Base-by-base conservation (phyloP, 140 eudicot species). In the Bidens hawaiensis region DNA sequence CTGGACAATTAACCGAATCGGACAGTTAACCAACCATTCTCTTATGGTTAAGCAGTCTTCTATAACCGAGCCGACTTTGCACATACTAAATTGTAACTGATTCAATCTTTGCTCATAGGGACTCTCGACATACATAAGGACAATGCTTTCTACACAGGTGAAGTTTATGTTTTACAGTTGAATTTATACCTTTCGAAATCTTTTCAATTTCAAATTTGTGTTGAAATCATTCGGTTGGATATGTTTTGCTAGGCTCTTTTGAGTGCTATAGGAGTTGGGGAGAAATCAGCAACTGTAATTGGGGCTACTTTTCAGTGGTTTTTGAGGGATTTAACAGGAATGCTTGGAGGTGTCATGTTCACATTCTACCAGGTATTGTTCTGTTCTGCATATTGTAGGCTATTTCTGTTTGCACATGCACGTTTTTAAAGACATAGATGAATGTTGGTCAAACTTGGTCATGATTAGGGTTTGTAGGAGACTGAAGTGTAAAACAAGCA, bases 241-340 rank as follows among this genome's bases (percentile, higher is more conserved):
- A 47, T 30, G n/a, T n/a, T n/a, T n/a, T 24, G 34, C 46, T 73
- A 93, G 99, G 99, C 96, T 74, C 99, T 93, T 79, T 65, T 93
- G 64, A 81, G 99, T 85, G 99, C 99, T 48, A 93, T 93, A 53
- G 99, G 99, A 42, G 99, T 93, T 28, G 99, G 99, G 18, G 99
- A 85, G 75, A 88, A 85, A 56, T 88, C 99, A 16, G 99, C 99
- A 43, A 88, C 99, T 11, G 99, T 85, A 26, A 79, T 88, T 56
- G 99, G 96, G 70, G 99, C 99, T 36, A 93, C 99, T 41, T 93
- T 88, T 79, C 99, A 93, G 99, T 93, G 99, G 96, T 93, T 93
- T 76, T 76, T 93, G 82, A 85, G 96, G 75, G 99, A 93, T 85
- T 78, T 93, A 64, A 88, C 90, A 19, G 99, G 99, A 77, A 93